phyloP scores from a whole-genome alignment of 371 early-diverging fungal species.

The Mucor sp. region DNA sequence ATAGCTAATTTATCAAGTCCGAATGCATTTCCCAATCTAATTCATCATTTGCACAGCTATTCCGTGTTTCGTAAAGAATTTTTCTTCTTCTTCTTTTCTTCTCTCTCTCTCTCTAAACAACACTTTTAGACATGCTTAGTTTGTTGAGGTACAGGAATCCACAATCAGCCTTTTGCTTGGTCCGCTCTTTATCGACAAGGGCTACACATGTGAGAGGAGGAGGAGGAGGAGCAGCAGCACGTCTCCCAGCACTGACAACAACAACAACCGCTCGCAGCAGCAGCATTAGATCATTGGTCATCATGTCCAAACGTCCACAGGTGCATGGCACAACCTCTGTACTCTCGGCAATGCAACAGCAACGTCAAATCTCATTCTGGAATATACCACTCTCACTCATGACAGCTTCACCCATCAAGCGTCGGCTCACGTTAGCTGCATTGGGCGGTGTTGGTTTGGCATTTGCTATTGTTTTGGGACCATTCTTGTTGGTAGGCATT shows the following conservation, averaged over 20 bases:
- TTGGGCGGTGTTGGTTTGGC: constrained; percentile 14
- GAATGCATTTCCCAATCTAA: neutral
- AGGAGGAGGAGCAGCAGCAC: neutral
- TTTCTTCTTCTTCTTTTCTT: neutral
- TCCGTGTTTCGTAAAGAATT: too few relatives aligned
- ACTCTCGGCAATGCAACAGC: neutral
- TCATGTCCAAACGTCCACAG: neutral
- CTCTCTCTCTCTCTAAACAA: neutral
- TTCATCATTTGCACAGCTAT: neutral
- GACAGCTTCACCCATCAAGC: constrained; percentile 10
- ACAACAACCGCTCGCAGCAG: too few relatives aligned
- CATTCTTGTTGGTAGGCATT: constrained; percentile 22
- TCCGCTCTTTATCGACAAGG: neutral
- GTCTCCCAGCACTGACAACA: neutral
- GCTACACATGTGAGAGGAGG: neutral
- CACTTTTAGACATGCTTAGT: neutral
- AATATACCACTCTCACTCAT: constrained; percentile 5
- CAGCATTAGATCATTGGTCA: neutral
- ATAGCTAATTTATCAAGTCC: neutral
- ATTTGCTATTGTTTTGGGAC: constrained; percentile 15
- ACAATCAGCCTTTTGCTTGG: neutral
- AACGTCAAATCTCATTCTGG: constrained; percentile 16
- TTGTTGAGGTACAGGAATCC: neutral
- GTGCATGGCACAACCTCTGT: neutral
- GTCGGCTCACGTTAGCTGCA: constrained; percentile 6